phyloP scores from a whole-genome alignment of 2,329 filamentous ascomycete species.

The Coniella vitis region DNA sequence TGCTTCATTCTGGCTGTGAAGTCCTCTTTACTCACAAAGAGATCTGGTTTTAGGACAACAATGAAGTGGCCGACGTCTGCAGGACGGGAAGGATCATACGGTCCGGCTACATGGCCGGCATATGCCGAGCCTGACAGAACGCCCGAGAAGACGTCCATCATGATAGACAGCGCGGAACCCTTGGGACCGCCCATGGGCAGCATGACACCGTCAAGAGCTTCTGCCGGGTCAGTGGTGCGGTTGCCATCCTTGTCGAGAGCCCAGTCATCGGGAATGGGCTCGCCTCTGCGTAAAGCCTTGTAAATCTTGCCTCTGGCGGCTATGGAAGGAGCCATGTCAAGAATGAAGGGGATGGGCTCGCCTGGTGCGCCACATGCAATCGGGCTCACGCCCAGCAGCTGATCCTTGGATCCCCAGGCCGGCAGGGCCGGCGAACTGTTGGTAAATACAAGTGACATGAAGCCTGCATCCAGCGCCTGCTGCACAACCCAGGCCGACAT shows the following conservation, averaged over 20 bases:
- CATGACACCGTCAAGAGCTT: conserved; percentile 69
- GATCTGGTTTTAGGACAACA: conserved; percentile 64
- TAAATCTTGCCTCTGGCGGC: conserved; percentile 68
- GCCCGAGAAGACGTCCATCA: conserved; percentile 87
- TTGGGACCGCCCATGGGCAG: conserved; percentile 81
- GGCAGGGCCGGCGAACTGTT: conserved; percentile 68
- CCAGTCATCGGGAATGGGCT: conserved; percentile 68
- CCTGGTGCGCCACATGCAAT: conserved; percentile 71
- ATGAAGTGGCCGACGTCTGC: conserved; percentile 72
- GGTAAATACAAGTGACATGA: conserved; percentile 66
- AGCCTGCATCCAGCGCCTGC: conserved; percentile 63
- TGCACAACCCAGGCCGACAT: conserved; percentile 79
- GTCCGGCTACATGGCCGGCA: conserved; percentile 68
- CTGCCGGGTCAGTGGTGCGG: conserved; percentile 63
- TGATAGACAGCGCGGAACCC: conserved; percentile 67
- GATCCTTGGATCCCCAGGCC: conserved; percentile 60
- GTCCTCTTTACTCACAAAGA: conserved; percentile 65
- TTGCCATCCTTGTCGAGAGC: conserved; percentile 65
- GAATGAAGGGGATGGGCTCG: conserved; percentile 54
- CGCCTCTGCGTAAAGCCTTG: conserved; percentile 59
- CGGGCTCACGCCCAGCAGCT: conserved; percentile 67
- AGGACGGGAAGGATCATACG: conserved; percentile 63
- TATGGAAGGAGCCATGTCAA: conserved; percentile 68
- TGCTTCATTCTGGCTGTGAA: conserved; percentile 57
- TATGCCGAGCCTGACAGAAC: conserved; percentile 72